Percentiles rank a stretch among this genome's conserved stretches.
phyloP scores from a whole-genome alignment of 345 rosid species.

The Gossypium thurberi region DNA sequence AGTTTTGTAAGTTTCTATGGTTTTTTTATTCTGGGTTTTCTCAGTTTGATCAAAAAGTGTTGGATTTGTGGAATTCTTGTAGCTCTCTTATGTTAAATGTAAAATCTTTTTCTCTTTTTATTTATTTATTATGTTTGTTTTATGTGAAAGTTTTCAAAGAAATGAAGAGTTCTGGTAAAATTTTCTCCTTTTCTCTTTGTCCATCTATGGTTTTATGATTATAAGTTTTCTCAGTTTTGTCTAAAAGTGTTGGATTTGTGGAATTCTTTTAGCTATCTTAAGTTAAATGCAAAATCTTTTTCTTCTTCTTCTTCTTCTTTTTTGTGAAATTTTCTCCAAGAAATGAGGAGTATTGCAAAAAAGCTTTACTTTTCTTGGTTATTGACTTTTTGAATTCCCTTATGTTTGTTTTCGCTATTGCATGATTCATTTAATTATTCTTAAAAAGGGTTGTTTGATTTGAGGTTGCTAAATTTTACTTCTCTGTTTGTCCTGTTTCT shows the following conservation, averaged over 20 bases:
- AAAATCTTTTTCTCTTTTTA: background rate
- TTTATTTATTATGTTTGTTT: background rate
- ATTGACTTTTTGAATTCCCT: background rate
- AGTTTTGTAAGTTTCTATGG: background rate
- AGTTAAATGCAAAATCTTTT: background rate
- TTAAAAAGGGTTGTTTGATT: background rate
- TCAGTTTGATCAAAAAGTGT: background rate
- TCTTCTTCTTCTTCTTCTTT: background rate
- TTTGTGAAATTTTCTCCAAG: background rate
- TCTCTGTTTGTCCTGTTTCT: background rate
- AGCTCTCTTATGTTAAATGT: background rate
- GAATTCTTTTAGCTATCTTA: background rate
- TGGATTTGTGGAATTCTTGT: background rate
- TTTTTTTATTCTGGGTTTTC: slow-evolving; percentile 1
- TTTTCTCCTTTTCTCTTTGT: background rate
- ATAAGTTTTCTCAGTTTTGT: background rate
- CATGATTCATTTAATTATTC: background rate
- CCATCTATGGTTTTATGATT: slow-evolving; percentile 6
- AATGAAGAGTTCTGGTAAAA: background rate
- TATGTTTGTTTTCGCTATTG: background rate
- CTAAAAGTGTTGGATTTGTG: background rate
- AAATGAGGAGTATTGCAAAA: background rate
- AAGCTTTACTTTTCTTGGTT: background rate
- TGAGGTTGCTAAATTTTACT: background rate
- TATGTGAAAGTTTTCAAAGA: background rate